phyloP scores from a whole-genome alignment of 331 rosid genomes.

The Saraca asoca region DNA sequence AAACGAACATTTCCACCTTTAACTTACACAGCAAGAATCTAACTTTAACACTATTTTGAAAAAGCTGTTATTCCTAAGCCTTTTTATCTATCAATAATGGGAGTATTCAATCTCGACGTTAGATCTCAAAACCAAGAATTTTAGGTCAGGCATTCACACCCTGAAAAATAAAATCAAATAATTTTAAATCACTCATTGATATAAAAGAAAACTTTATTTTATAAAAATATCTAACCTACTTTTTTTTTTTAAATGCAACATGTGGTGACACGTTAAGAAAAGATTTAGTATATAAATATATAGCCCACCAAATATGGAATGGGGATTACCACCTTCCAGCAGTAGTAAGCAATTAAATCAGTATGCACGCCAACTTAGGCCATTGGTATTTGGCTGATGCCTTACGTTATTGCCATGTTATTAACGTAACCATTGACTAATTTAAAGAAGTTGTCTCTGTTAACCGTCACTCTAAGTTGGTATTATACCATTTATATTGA shows the following conservation, averaged over 20 bases:
- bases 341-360: constrained; percentile 22
- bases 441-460: too few species aligned
- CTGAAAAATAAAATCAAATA: not conserved
- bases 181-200: not conserved
- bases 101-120: too few species aligned
- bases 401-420: not conserved
- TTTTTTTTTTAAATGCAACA: not conserved
- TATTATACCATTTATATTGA: too few species aligned
- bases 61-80: not conserved
- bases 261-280: not conserved
- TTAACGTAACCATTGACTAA: too few species aligned
- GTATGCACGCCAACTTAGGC: constrained; percentile 2
- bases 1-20: too few species aligned
- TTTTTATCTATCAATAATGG: not conserved
- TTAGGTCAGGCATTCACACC: not conserved
- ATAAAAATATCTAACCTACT: too few species aligned
- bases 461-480: too few species aligned
- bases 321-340: constrained; percentile 28
- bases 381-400: not conserved
- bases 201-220: not conserved
- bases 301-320: constrained; percentile 24
- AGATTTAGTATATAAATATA: not conserved
- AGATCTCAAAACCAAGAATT: not conserved
- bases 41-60: constrained; percentile 3
- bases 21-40: not conserved